Evolutionary conservation across 2,329 filamentous ascomycete species (phyloP), one percentile per base, ranked within the genome.

Genomic region (Aspergillus luchuensis): DNA sequence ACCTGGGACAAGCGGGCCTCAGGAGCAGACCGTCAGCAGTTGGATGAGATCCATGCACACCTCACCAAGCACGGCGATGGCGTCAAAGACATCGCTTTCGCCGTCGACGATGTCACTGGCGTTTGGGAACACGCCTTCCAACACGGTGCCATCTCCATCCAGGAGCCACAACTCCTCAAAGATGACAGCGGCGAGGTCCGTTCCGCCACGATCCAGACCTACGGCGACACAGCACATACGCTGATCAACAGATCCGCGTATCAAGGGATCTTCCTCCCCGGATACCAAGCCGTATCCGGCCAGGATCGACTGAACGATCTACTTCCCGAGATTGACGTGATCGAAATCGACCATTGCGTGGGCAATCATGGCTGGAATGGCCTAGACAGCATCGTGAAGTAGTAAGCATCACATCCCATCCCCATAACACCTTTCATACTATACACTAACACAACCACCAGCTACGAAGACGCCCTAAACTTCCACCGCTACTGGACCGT

Each of bases 401-500:
- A 84, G 77, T 80, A 72, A 30, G 52, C 33, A 36, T 36, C 4
- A 36, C 11, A 11, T 36, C 33, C 10, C 11, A 36, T 36, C 33
- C 11, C 33, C 33, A 36, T 36, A 13, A 2, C 5, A 33, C 30
- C 4, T 11, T 33, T 10, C 11, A 36, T 36, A 36, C 10, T 36
- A 36, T 36, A 52, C 49, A 23, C 23, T 8, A 10, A 11, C 6
- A 5, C 38, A n/a, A 21, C 11, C 33, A 36, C 11, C 8, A 55
- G 52, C 23, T 97, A 97, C 81, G 92, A 97, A 80, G 84, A 87
- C 58, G 91, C 89, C 66, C 88, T 97, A 25, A 88, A 89, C 58
- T 97, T 97, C 84, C 91, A 96, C 81, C 91, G 92, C 68, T 97
- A 96, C 87, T 97, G 92, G 92, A 91, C 87, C 53, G 92, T 96